Evolutionary conservation across 2,329 filamentous ascomycete genomes (phyloP).

Genomic region (Aureobasidium sp.): DNA sequence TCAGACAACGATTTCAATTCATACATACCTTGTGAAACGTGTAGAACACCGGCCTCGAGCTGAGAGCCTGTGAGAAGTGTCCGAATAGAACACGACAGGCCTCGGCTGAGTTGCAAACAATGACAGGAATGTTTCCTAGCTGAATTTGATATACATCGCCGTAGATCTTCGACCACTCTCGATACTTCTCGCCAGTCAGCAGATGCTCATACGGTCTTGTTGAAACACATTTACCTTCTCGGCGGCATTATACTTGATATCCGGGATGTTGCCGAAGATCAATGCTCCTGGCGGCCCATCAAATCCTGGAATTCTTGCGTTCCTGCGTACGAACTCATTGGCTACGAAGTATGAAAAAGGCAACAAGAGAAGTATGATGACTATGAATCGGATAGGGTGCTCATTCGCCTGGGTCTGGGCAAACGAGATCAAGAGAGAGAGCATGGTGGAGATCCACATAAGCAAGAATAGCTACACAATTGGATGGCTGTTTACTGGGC

Average conservation of each 20-base stretch:
- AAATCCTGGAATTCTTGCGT: conserved; percentile 33
- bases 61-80: conserved; percentile 36
- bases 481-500: neutral
- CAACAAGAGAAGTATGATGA: conserved; percentile 23
- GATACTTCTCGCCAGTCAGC: conserved; percentile 34
- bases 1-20: neutral
- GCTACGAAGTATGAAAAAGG: conserved; percentile 30
- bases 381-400: conserved; percentile 16
- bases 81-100: conserved; percentile 37
- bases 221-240: neutral
- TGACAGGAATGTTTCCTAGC: conserved; percentile 38
- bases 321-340: conserved; percentile 33
- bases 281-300: conserved; percentile 34
- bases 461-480: neutral
- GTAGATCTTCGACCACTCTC: conserved; percentile 36
- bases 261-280: conserved; percentile 37
- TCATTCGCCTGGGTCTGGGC: conserved; percentile 9
- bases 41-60: conserved; percentile 38
- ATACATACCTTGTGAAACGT: conserved; percentile 38
- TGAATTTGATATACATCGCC: conserved; percentile 42
- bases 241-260: conserved; percentile 29
- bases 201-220: no score
- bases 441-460: conserved; percentile 7
- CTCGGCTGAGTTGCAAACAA: conserved; percentile 38
- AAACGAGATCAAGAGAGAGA: conserved; percentile 16